Evolutionary conservation across 139 green algal species (phyloP), one percentile per base, ranked within the genome.

Genomic region (Chlorella sp.): DNA sequence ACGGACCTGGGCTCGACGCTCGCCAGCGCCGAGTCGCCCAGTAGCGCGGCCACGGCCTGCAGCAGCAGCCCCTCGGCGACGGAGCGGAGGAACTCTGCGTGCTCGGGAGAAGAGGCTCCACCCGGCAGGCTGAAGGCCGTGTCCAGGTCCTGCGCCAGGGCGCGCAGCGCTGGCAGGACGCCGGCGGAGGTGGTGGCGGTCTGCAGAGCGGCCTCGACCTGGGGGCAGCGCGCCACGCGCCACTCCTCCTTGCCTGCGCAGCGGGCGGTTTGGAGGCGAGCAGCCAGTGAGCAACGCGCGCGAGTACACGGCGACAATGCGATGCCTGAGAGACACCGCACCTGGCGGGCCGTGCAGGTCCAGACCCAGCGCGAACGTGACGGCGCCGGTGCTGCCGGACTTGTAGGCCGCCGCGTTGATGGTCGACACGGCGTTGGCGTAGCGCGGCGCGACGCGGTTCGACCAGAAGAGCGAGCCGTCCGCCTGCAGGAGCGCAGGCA

Each of bases 341-440:
- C n/a, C n/a, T n/a, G n/a, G n/a, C n/a, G n/a, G n/a, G n/a, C n/a
- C n/a, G n/a, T 27, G 26, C 31, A 77, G 72, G 67, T 72, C 49
- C 67, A 72, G 36, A 24, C 67, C 67, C 50, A 64, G 51, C 27
- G 64, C 42, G 4, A 64, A 17, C 22, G 49, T 24, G 23, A 49
- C 49, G 3, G 49, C 27, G 67, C 23, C 2, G 42, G 3, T 55
- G 42, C 42, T 55, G 42, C 42, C 42, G 17, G 42, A 10, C 42
- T 17, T 55, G 10, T 34, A 33, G 26, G 85, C 22, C 2, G 77
- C 81, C 0, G 62, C 77, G 72, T 91, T 91, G 64, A 86, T 68
- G 27, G 87, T 55, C 27, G 83, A 69, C 50, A 78, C 77, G 0
- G 82, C 70, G 61, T 87, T 88, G 64, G 70, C 74, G 66, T 82